Evolutionary conservation across 371 early-diverging fungal species (phyloP), one percentile per base, ranked within the genome.

Genomic region (Mortierella sp.): DNA sequence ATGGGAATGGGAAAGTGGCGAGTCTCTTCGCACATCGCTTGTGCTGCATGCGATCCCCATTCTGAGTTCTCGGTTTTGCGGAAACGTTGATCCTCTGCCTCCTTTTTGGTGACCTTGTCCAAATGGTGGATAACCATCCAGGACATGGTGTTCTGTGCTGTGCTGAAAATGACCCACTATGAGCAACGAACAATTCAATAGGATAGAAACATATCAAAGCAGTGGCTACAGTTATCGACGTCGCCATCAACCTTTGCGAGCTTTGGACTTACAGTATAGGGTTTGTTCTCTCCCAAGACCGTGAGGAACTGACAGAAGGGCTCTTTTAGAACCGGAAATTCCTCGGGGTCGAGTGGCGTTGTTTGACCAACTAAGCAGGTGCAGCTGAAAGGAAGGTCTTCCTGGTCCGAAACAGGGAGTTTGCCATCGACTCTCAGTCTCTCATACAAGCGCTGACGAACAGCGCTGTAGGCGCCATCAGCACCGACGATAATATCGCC

Each of bases 401-500:
- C 41, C 11, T 58, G 16, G 37, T 67, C 67, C 22, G 22, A 16
- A 8, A 22, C 52, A 13, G 69, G 69, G 2, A 69, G 58, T 4
- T 6, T 19, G 8, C 69, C 69, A 9, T 43, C 39, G 55, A 39
- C 41, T 37, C 40, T 40, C 40, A 69, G 11, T 2, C 37, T 13
- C 43, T 55, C 29, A 34, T 55, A 69, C 0, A 69, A 26, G 1
- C 40, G 43, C 29, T 69, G 69, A 6, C 69, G 69, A n/a, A 69
- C 69, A 19, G 43, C 58, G 11, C 55, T 53, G 29, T 69, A 58
- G 11, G 69, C 69, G 11, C 69, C 69, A 50, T 69, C 69, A 14
- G 69, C 69, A 1, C 69, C 69, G 13, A 69, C 55, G 29, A 69
- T 53, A 9, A 69, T 53, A 26, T 69, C 69, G 16, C 52, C 69